A percentile compares a stretch with the other conserved stretches of the same genome.
phyloP scores from a whole-genome alignment of 78 protist species.

The Dictyostelium firmibasis region DNA sequence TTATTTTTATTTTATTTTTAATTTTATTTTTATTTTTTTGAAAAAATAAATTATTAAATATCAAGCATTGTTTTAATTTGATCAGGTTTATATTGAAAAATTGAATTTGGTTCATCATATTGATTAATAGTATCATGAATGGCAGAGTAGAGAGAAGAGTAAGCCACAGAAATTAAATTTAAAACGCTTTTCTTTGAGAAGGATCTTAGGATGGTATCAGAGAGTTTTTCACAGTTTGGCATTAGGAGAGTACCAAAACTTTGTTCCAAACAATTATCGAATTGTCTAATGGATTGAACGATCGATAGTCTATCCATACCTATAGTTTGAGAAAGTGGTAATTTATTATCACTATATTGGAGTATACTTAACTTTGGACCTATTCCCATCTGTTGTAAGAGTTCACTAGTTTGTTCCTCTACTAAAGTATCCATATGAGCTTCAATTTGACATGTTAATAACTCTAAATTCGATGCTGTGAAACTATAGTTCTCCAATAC shows the following conservation, averaged over 20 bases:
- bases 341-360: constrained; percentile 22
- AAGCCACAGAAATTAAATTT: constrained; percentile 30
- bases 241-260: constrained; percentile 28
- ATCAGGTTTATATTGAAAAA: constrained; percentile 72
- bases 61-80: constrained; percentile 74
- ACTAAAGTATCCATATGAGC: constrained; percentile 81
- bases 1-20: neutral
- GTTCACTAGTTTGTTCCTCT: constrained; percentile 62
- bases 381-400: constrained; percentile 15
- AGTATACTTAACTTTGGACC: constrained; percentile 44
- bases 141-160: constrained; percentile 38
- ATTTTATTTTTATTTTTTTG: neutral
- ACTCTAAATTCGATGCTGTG: constrained; percentile 22
- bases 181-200: constrained; percentile 16
- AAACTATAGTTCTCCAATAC: neutral
- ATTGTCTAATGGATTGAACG: constrained; percentile 26
- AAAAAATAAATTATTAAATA: too few species aligned
- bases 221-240: constrained; percentile 19
- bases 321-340: constrained; percentile 35
- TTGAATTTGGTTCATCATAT: constrained; percentile 55
- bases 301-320: constrained; percentile 65
- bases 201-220: neutral
- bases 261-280: constrained; percentile 29
- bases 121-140: constrained; percentile 62
- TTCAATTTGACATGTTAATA: constrained; percentile 33